These are phyloP conservation scores for Aulographum hederae DNA, from an alignment of 2,329 filamentous ascomycete genomes.

Conservation along the genomic window DNA sequence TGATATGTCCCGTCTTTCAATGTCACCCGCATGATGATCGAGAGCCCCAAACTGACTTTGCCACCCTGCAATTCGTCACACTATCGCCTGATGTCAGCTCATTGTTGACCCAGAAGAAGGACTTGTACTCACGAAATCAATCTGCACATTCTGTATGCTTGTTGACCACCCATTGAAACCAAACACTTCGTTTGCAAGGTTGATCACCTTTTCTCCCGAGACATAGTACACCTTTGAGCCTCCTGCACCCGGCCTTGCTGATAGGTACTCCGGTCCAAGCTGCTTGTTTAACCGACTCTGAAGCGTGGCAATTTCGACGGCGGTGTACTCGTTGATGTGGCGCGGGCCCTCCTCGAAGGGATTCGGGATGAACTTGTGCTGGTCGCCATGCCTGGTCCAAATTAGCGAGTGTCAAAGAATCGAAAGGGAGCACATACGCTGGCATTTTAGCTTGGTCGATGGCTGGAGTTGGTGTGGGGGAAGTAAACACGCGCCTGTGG, in stretches of 20 bases:
- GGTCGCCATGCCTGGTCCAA: background rate
- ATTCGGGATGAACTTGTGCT: conserved; percentile 33
- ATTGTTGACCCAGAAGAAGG: too few species aligned
- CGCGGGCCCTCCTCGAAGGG: conserved; percentile 61
- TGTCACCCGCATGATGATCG: conserved; percentile 79
- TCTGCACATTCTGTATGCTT: conserved; percentile 82
- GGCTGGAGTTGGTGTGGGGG: too few species aligned
- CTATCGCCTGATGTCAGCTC: too few species aligned
- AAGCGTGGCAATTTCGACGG: conserved; percentile 75
- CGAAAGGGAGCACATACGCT: background rate
- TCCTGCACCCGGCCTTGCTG: conserved; percentile 62
- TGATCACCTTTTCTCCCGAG: conserved; percentile 91
- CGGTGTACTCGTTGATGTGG: conserved; percentile 64
- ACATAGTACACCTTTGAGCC: conserved; percentile 85
- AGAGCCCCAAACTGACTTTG: conserved; percentile 70
- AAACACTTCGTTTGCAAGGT: conserved; percentile 85
- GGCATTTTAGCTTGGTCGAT: background rate
- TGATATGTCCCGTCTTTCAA: conserved; percentile 89
- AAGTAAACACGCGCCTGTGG: too few species aligned
- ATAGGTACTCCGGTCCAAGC: conserved; percentile 90
- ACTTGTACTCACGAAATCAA: conserved; percentile 56
- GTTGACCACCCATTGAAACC: conserved; percentile 97
- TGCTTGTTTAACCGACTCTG: conserved; percentile 80
- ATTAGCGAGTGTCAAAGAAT: background rate
- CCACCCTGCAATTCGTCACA: conserved; percentile 24